A percentile compares a stretch with the other conserved stretches of the same genome.
These are phyloP conservation scores for Plasmodium chabaudi DNA, from an alignment of 169 alveolate species.

Conservation along the genomic window DNA sequence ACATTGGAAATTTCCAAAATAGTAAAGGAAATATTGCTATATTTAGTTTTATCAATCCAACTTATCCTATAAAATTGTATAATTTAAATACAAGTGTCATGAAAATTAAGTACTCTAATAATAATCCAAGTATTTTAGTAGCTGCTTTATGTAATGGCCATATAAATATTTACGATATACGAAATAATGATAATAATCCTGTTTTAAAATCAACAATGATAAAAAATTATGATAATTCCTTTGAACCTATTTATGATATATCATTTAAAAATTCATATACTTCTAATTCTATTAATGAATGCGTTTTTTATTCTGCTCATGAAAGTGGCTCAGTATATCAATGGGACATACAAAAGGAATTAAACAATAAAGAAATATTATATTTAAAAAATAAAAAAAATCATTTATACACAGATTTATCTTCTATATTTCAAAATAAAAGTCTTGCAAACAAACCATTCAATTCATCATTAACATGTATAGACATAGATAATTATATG, in stretches of 20 bases:
- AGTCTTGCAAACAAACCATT: conserved; percentile 44
- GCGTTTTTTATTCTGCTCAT: conserved; percentile 72
- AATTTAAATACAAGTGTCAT: conserved; percentile 64
- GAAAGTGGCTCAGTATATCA: conserved; percentile 72
- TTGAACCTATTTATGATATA: conserved; percentile 69
- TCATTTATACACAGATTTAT: conserved; percentile 62
- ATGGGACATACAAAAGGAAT: conserved; percentile 69
- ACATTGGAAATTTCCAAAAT: conserved; percentile 64
- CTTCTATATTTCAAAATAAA: conserved; percentile 73
- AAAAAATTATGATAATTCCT: conserved; percentile 61
- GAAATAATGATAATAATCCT: conserved; percentile 33
- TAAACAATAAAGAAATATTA: conserved; percentile 68
- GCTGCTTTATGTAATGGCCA: conserved; percentile 73
- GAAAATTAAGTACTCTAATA: conserved; percentile 58
- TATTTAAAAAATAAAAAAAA: conserved; percentile 69
- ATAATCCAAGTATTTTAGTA: conserved; percentile 56
- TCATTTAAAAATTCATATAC: conserved; percentile 34
- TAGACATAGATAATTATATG: conserved; percentile 62
- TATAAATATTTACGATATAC: conserved; percentile 47
- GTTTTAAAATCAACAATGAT: conserved; percentile 51
- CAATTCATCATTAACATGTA: conserved; percentile 65
- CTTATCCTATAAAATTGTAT: conserved; percentile 49
- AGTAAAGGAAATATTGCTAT: conserved; percentile 73
- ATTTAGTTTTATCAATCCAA: conserved; percentile 68
- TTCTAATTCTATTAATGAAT: conserved; percentile 18